Evolutionary conservation across 2,329 filamentous ascomycete genomes (phyloP).

Genomic region (Pseudogymnoascus sp.): DNA sequence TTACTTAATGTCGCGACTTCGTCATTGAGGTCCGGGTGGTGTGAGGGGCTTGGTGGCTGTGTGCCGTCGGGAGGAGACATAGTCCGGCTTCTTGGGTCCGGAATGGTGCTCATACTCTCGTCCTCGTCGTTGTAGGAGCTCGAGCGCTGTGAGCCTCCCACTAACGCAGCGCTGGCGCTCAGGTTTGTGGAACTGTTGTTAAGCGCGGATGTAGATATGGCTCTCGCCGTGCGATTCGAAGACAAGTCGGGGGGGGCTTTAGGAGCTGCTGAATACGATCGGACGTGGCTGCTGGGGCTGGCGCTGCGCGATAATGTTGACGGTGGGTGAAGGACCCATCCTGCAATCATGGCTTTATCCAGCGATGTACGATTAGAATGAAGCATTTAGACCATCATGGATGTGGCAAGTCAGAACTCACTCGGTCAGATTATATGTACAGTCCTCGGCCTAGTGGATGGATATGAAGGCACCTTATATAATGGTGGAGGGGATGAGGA

Average conservation of each 20-base stretch:
- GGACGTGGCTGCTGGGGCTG: neutral
- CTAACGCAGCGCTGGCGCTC: neutral
- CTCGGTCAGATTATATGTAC: neutral
- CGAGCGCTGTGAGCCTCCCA: neutral
- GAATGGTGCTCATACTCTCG: conserved; percentile 61
- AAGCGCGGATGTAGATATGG: neutral
- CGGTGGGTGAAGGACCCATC: conserved; percentile 4
- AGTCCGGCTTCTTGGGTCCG: conserved; percentile 52
- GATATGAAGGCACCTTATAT: neutral
- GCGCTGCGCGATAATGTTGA: conserved; percentile 3
- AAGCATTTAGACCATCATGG: neutral
- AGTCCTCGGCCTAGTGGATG: neutral
- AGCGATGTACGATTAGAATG: neutral
- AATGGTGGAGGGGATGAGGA: neutral
- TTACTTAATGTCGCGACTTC: conserved; percentile 89
- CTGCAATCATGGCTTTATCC: conserved; percentile 6
- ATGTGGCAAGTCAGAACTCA: neutral
- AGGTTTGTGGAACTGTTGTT: conserved; percentile 1
- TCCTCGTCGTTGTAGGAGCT: conserved; percentile 39
- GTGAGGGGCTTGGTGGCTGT: conserved; percentile 30
- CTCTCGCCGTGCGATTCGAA: neutral
- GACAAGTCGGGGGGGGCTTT: neutral
- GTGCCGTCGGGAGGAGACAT: conserved; percentile 38
- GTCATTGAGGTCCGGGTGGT: conserved; percentile 50
- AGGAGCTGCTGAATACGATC: neutral